Evolutionary conservation across 2,329 filamentous ascomycete genomes (phyloP).

Genomic region (Diaporthe ilicicola): DNA sequence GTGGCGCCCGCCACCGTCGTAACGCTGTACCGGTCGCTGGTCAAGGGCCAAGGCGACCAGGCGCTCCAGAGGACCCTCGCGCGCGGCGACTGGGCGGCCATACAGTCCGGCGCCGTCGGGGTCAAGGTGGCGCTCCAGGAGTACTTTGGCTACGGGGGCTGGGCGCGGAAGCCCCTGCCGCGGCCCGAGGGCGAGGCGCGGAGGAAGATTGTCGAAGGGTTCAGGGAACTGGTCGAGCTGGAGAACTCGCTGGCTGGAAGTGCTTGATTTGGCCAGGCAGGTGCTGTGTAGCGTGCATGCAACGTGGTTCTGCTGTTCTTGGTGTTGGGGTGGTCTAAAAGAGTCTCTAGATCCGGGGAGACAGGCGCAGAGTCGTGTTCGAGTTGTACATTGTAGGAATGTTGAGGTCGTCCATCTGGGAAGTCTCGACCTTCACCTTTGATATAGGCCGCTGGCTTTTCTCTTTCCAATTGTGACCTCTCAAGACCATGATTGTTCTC

Average conservation of each 20-base stretch:
- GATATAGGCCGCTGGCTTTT: no score
- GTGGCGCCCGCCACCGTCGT: constrained; percentile 69
- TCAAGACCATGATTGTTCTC: no score
- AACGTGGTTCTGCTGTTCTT: not conserved
- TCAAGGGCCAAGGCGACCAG: constrained; percentile 59
- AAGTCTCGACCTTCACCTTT: no score
- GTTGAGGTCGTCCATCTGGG: no score
- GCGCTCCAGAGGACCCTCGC: constrained; percentile 70
- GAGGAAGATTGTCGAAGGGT: constrained; percentile 18
- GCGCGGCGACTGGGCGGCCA: constrained; percentile 74
- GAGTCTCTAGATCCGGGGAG: no score
- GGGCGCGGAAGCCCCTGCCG: constrained; percentile 62
- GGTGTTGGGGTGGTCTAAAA: no score
- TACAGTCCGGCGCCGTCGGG: constrained; percentile 73
- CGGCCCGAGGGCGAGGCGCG: constrained; percentile 19
- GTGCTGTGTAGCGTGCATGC: not conserved
- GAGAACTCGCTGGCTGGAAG: constrained; percentile 16
- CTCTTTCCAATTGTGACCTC: no score
- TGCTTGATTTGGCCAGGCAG: not conserved
- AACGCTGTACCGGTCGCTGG: constrained; percentile 61
- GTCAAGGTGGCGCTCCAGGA: constrained; percentile 72
- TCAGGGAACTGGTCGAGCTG: constrained; percentile 30
- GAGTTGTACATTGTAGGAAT: no score
- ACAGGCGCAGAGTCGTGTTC: no score
- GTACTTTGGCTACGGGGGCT: constrained; percentile 71